A percentile compares a stretch with the other conserved stretches of the same genome.
Conservation (phyloP, 306 rosid species). For the Morella rubra region DNA sequence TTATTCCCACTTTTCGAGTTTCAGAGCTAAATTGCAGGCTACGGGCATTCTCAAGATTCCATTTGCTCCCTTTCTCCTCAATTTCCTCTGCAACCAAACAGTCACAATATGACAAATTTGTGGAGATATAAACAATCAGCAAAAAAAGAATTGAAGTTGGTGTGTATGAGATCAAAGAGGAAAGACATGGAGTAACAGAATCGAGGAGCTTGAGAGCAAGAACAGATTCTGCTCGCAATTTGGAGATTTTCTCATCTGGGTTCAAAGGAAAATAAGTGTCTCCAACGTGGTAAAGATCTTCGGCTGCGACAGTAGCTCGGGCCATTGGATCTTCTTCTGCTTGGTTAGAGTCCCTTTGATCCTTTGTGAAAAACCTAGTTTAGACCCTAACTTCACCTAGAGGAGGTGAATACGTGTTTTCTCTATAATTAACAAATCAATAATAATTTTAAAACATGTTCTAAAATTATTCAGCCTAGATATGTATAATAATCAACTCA, state of each 20-base stretch:
- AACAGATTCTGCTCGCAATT: slow-evolving; percentile 58
- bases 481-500: too few species aligned
- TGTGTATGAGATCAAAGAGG: neutral
- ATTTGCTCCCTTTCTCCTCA: neutral
- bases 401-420: too few species aligned
- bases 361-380: too few species aligned
- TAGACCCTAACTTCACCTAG: too few species aligned
- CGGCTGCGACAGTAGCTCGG: slow-evolving; percentile 52
- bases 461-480: too few species aligned
- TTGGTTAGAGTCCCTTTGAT: too few species aligned
- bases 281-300: slow-evolving; percentile 64
- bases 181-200: slow-evolving; percentile 72
- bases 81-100: slow-evolving; percentile 1
- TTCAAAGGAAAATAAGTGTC: slow-evolving; percentile 64
- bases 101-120: neutral
- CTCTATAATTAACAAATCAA: too few species aligned
- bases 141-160: slow-evolving; percentile 15
- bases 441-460: too few species aligned
- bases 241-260: slow-evolving; percentile 53
- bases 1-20: neutral
- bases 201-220: slow-evolving; percentile 75
- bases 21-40: neutral
- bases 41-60: neutral
- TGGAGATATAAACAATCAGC: neutral
- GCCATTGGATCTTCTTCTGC: slow-evolving; percentile 39